Conservation (phyloP, 139 green algal species). For the Mesotaenium endlicherianum region DNA sequence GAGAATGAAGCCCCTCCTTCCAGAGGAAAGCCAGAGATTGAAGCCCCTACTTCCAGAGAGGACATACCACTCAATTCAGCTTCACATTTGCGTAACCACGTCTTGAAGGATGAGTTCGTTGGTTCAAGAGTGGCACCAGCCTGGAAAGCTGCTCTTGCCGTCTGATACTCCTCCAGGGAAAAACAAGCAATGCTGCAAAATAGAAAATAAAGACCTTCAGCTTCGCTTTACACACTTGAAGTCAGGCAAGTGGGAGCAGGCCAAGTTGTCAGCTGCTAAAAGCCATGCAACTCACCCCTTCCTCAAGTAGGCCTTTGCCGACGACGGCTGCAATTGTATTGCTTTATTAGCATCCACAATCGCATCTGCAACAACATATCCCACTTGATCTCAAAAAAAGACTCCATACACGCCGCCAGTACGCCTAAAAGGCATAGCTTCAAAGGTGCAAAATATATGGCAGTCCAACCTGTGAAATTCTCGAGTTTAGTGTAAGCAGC, state of each 20-base stretch:
- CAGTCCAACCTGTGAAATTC: conserved; percentile 25
- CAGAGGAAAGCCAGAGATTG: no score
- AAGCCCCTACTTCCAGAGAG: no score
- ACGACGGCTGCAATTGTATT: conserved; percentile 34
- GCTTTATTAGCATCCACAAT: conserved; percentile 38
- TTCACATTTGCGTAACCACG: conserved; percentile 72
- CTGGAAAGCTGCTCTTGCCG: conserved; percentile 73
- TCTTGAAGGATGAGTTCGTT: conserved; percentile 48
- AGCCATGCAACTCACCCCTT: conserved; percentile 47
- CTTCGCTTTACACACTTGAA: no score
- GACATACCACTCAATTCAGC: conserved; percentile 72
- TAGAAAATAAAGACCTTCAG: no score
- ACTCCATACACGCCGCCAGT: background rate
- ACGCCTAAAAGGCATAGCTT: background rate
- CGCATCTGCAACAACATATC: conserved; percentile 34
- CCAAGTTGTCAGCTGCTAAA: no score
- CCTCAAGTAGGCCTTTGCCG: conserved; percentile 31
- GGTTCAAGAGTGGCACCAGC: conserved; percentile 60
- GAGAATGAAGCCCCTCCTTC: no score
- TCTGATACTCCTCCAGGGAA: conserved; percentile 86
- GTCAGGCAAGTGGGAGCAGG: no score
- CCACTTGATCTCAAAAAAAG: background rate
- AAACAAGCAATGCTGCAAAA: conserved; percentile 64
- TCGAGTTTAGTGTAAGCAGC: conserved; percentile 39
- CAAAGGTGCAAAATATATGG: background rate